Evolutionary conservation across 2,329 filamentous ascomycete species (phyloP).

Genomic region (Clonostachys sp.): DNA sequence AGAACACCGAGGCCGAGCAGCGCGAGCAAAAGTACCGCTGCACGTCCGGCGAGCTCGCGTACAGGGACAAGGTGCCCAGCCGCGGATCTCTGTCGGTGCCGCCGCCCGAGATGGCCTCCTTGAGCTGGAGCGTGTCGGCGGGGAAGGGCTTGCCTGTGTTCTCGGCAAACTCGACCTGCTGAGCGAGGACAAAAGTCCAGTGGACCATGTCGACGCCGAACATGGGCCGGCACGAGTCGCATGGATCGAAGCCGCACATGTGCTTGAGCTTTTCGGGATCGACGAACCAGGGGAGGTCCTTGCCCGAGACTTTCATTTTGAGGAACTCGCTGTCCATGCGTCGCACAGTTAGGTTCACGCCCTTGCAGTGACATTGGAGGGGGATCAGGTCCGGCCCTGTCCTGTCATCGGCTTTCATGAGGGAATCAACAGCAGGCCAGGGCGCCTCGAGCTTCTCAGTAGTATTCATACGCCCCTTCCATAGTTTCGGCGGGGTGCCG

Average conservation of each 20-base stretch:
- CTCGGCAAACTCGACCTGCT: constrained; percentile 12
- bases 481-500: neutral
- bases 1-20: neutral
- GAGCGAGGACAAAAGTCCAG: neutral
- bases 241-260: neutral
- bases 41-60: neutral
- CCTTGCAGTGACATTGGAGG: neutral
- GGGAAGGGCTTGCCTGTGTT: too few species aligned
- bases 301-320: constrained; percentile 8
- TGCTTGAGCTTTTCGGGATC: constrained; percentile 13
- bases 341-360: neutral
- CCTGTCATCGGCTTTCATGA: too few species aligned
- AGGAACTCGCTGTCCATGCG: constrained; percentile 11
- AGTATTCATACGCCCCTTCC: neutral
- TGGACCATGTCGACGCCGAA: neutral
- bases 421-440: neutral
- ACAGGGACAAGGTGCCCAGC: neutral
- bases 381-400: neutral
- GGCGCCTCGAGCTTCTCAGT: neutral
- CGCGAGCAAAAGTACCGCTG: neutral
- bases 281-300: constrained; percentile 22
- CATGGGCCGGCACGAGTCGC: neutral
- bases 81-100: constrained; percentile 3
- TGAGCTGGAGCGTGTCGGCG: neutral
- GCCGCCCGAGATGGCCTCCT: neutral